Percentiles rank a stretch among this genome's conserved stretches.
Evolutionary conservation across 805 yeast genomes (phyloP).

Genomic region (Saturnispora sanitii): DNA sequence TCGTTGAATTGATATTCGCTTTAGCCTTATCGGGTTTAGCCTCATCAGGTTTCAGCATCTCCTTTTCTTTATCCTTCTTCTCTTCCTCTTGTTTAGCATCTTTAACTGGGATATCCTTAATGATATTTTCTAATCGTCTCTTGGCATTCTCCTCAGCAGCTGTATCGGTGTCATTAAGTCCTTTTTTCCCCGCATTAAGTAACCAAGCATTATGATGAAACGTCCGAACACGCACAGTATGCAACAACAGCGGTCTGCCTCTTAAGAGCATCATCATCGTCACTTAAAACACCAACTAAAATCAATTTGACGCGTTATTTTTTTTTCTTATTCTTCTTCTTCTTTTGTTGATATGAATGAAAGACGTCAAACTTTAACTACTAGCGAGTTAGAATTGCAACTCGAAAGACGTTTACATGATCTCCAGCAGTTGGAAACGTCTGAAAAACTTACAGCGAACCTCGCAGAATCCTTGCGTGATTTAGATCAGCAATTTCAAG

Average conservation of each 20-base stretch:
- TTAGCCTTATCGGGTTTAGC: background rate
- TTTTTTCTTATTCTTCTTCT: background rate
- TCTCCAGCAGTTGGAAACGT: conserved; percentile 37
- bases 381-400: background rate
- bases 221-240: no score
- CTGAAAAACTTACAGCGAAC: conserved; percentile 36
- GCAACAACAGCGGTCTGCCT: no score
- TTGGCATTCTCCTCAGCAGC: background rate
- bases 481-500: conserved; percentile 38
- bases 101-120: background rate
- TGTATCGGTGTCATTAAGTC: background rate
- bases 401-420: conserved; percentile 38
- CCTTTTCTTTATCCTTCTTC: background rate
- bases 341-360: background rate
- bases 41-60: conserved; percentile 3
- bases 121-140: background rate
- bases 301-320: no score
- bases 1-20: no score
- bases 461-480: conserved; percentile 39
- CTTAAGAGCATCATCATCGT: no score
- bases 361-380: conserved; percentile 7
- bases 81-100: background rate
- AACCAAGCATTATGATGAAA: no score
- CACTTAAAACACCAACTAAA: no score
- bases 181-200: background rate